A percentile compares a stretch with the other conserved stretches of the same genome.
These are phyloP conservation scores for Diplocarpon rosae DNA, from an alignment of 2,329 filamentous ascomycete genomes.

Conservation along the genomic window DNA sequence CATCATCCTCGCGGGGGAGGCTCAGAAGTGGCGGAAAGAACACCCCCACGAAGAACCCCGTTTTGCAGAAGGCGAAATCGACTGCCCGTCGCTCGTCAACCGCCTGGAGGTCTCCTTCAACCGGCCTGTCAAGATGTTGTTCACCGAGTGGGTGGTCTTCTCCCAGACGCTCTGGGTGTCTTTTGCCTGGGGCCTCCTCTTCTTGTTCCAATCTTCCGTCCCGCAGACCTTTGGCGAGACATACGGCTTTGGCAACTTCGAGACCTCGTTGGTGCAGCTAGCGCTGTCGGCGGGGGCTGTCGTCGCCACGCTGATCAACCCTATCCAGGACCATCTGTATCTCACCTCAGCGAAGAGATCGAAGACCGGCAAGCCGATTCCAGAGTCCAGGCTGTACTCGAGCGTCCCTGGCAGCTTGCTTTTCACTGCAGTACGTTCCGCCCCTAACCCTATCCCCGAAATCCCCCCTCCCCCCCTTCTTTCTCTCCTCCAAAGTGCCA, in stretches of 20 bases:
- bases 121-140: constrained; percentile 32
- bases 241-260: constrained; percentile 47
- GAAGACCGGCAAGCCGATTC: neutral
- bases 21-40: constrained; percentile 8
- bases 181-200: constrained; percentile 8
- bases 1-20: constrained; percentile 26
- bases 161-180: constrained; percentile 54
- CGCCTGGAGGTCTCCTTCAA: constrained; percentile 1
- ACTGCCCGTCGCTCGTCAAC: neutral
- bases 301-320: constrained; percentile 5
- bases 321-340: constrained; percentile 6
- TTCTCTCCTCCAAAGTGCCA: too few species aligned
- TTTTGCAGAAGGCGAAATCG: neutral
- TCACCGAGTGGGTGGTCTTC: constrained; percentile 48
- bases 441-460: too few species aligned
- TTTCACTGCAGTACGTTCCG: constrained; percentile 27
- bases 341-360: constrained; percentile 3
- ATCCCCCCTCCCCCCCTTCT: too few species aligned
- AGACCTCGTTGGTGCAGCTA: constrained; percentile 28
- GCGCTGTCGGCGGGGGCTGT: constrained; percentile 7
- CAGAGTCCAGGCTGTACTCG: constrained; percentile 34
- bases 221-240: constrained; percentile 50
- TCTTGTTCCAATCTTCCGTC: constrained; percentile 28
- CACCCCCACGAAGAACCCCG: neutral
- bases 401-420: constrained; percentile 29